A percentile compares a stretch with the other conserved stretches of the same genome.
phyloP scores from a whole-genome alignment of 495 filamentous ascomycete genomes.

The Annulohypoxylon stygium region DNA sequence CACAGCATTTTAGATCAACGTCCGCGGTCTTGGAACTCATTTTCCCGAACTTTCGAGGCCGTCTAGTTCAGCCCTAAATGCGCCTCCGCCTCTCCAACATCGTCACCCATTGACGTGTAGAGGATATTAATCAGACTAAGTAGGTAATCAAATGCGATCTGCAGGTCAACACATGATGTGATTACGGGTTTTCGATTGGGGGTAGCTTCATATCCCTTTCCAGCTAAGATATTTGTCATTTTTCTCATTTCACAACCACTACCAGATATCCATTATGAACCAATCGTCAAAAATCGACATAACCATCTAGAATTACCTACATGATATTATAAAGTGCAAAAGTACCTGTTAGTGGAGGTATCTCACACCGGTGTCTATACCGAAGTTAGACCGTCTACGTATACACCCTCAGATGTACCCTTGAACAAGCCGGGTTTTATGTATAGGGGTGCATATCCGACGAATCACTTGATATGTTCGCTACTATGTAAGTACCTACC shows the following conservation, averaged over 20 bases:
- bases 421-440: not conserved
- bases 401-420: not conserved
- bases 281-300: slow-evolving; percentile 7
- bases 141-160: slow-evolving; percentile 48
- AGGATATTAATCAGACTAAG: slow-evolving; percentile 12
- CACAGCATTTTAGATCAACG: slow-evolving; percentile 29
- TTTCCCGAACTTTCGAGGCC: slow-evolving; percentile 28
- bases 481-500: not conserved
- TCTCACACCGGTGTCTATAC: not conserved
- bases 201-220: slow-evolving; percentile 15
- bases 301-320: not conserved
- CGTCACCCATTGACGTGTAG: slow-evolving; percentile 22
- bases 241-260: not conserved
- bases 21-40: not conserved
- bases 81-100: slow-evolving; percentile 3
- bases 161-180: slow-evolving; percentile 39
- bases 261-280: not conserved
- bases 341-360: not conserved
- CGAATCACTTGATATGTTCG: slow-evolving; percentile 31
- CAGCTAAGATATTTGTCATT: slow-evolving; percentile 25
- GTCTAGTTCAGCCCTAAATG: slow-evolving; percentile 32
- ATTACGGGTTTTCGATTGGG: slow-evolving; percentile 18
- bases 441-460: slow-evolving; percentile 21
- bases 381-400: slow-evolving; percentile 12
- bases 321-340: not conserved